A percentile compares a stretch with the other conserved stretches of the same genome.
phyloP scores from a whole-genome alignment of 495 filamentous ascomycete genomes.

The Neurospora cerealis region DNA sequence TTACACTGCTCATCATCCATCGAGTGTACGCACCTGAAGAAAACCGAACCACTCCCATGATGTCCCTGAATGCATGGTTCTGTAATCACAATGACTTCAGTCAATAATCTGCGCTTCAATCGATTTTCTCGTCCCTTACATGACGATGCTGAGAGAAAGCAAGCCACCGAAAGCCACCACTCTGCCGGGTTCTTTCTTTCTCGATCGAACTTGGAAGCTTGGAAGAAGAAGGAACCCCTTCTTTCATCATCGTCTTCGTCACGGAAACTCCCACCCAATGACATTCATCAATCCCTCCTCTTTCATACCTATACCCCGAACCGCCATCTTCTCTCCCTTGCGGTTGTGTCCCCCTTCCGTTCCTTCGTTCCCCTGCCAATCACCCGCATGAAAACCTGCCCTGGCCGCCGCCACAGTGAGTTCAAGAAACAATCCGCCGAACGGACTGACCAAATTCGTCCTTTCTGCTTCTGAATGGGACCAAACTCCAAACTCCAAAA shows the following conservation, averaged over 20 bases:
- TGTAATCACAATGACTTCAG: constrained; percentile 11
- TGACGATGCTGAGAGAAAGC: neutral
- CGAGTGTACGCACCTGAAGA: constrained; percentile 40
- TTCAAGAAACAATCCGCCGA: neutral
- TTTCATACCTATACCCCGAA: neutral
- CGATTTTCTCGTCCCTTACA: neutral
- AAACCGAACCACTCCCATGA: constrained; percentile 63
- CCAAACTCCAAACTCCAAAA: neutral
- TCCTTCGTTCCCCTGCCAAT: neutral
- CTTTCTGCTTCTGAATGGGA: neutral
- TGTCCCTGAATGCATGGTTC: constrained; percentile 72
- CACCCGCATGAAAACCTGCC: neutral
- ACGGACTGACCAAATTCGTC: neutral
- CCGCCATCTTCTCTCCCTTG: neutral
- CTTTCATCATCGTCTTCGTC: neutral
- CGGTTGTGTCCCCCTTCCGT: neutral
- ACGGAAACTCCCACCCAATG: neutral
- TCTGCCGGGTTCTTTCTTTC: neutral
- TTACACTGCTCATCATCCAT: too few species aligned
- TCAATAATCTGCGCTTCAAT: neutral
- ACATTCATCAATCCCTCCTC: neutral
- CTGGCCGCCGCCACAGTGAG: neutral
- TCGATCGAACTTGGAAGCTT: neutral
- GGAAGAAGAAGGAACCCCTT: neutral
- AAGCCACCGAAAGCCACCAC: neutral